Percentiles rank a stretch among this genome's conserved stretches.
These are phyloP conservation scores for Jacaranda copaia DNA, from an alignment of 257 asterid genomes.

Conservation along the genomic window DNA sequence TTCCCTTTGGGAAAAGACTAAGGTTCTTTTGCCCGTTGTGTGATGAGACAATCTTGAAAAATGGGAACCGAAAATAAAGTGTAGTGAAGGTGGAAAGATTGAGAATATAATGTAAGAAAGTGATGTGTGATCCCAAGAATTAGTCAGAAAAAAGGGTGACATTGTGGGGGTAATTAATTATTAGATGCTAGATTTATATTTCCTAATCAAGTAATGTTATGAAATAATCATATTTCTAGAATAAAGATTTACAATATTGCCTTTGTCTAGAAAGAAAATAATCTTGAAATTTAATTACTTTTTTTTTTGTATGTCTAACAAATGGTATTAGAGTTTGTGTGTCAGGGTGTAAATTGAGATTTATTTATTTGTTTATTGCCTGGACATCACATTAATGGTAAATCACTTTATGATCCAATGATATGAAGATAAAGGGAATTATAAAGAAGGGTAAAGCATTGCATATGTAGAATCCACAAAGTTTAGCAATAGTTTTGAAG, in stretches of 20 bases:
- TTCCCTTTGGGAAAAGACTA: slow-evolving; percentile 17
- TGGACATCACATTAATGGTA: no score
- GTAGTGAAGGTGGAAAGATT: slow-evolving; percentile 12
- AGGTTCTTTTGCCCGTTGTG: slow-evolving; percentile 36
- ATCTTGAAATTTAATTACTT: no score
- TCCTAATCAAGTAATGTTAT: neutral
- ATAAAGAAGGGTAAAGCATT: no score
- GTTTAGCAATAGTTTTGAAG: no score
- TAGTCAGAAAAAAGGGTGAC: neutral
- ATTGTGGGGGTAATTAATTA: neutral
- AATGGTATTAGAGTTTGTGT: no score
- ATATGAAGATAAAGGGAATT: no score
- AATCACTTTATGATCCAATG: no score
- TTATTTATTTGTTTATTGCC: no score
- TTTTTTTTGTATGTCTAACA: no score
- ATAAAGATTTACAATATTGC: neutral
- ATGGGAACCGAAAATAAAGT: slow-evolving; percentile 1
- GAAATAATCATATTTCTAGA: neutral
- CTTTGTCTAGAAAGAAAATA: neutral
- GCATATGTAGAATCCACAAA: no score
- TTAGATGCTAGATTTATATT: neutral
- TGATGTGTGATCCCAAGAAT: neutral
- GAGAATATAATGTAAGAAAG: slow-evolving; percentile 28
- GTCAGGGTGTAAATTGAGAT: no score
- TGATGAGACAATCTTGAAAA: slow-evolving; percentile 38